Evolutionary conservation across 2,329 filamentous ascomycete genomes (phyloP).

Genomic region (Talaromyces sp.): DNA sequence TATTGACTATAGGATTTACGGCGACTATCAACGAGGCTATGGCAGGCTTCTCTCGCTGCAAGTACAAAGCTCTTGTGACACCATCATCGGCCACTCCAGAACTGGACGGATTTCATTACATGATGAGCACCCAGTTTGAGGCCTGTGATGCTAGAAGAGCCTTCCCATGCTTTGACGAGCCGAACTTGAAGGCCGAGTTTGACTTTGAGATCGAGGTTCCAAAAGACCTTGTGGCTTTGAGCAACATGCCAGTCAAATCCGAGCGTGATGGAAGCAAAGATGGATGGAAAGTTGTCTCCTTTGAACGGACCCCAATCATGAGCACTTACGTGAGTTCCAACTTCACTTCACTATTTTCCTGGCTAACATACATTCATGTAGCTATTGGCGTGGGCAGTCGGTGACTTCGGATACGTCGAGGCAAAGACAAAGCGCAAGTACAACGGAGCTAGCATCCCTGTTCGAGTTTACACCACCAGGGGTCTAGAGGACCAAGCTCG

Average conservation of each 20-base stretch:
- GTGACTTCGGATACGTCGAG: slow-evolving; percentile 96
- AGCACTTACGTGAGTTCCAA: slow-evolving; percentile 66
- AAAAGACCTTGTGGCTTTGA: slow-evolving; percentile 80
- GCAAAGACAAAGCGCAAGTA: slow-evolving; percentile 86
- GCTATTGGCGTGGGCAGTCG: slow-evolving; percentile 88
- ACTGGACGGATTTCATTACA: slow-evolving; percentile 64
- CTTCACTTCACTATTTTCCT: neutral
- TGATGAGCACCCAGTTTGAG: slow-evolving; percentile 97
- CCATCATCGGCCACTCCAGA: slow-evolving; percentile 75
- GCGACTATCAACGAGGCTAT: slow-evolving; percentile 86
- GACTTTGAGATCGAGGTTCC: slow-evolving; percentile 92
- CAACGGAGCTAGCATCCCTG: slow-evolving; percentile 84
- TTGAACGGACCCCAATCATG: slow-evolving; percentile 85
- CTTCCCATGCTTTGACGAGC: slow-evolving; percentile 98
- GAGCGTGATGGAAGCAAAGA: slow-evolving; percentile 66
- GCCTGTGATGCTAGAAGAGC: slow-evolving; percentile 90
- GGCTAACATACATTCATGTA: slow-evolving; percentile 44
- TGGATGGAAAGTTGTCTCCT: slow-evolving; percentile 65
- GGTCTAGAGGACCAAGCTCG: slow-evolving; percentile 91
- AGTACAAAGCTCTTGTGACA: slow-evolving; percentile 78
- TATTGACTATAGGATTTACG: slow-evolving; percentile 71
- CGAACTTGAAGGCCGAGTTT: slow-evolving; percentile 93
- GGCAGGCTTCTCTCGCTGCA: slow-evolving; percentile 90
- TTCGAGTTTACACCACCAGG: slow-evolving; percentile 91
- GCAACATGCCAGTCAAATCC: slow-evolving; percentile 90